Base-by-base conservation (phyloP, 2,329 filamentous ascomycete genomes). In the Penicillium sp. region DNA sequence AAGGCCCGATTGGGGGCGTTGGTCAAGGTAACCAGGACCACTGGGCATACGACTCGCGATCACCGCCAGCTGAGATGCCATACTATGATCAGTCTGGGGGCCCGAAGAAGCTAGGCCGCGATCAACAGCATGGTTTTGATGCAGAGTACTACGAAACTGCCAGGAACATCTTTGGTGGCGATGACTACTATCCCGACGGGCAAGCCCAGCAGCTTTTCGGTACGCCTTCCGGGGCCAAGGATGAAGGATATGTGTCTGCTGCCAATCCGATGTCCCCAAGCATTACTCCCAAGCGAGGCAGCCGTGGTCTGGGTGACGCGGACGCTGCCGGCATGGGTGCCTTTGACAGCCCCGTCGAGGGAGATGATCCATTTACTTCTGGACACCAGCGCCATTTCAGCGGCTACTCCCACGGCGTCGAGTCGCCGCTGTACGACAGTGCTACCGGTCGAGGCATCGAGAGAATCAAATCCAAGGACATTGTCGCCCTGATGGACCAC, bases 401-500 rank as follows among this genome's bases (percentile, higher is more conserved):
- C 65, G 91, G 89, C 43, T 86, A 95, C 74, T 96, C 92, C 6
- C 89, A 96, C 64, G 92, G 91, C 40, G 89, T 96, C 81, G 80
- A 78, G 3, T 93, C 90, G 27, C 91, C 92, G 2, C 77, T 97
- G 18, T 97, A 95, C 64, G 93, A 98, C 66, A 84, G 88, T 51
- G 81, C 91, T 3, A 95, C 88, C 1, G 92, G 92, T 45, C 84
- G 83, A 54, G 91, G 90, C 29, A 87, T 95, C 45, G 91, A 97
- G 58, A 81, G 86, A 42, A 97, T 98, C 44, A 87, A 97, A 67
- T 95, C 90, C 40, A 93, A 95, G 72, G 93, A 98, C 65, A 95
- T 98, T 61, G 87, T 98, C 56, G 89, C 92, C 23, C 76, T 98
- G 53, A 98, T 98, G 93, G 92, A 98, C 66, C 93, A 98, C 70